A percentile compares a stretch with the other conserved stretches of the same genome.
These are phyloP conservation scores for Onygenales sp. DNA, from an alignment of 2,329 filamentous ascomycete species.

Conservation along the genomic window DNA sequence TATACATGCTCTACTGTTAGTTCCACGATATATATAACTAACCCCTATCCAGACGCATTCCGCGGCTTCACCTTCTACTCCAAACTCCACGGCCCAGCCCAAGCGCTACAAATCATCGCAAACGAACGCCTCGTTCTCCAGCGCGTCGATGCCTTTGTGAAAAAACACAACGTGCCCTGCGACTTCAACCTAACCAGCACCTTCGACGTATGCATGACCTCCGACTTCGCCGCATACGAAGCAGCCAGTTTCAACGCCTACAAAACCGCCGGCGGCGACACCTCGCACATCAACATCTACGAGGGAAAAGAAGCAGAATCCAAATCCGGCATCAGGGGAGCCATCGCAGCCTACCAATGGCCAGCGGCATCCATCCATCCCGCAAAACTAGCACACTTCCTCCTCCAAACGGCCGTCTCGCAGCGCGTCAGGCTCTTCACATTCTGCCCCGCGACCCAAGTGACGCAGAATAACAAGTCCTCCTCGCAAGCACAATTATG, in stretches of 20 bases:
- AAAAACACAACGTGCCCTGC: not conserved
- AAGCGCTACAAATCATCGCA: not conserved
- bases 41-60: not conserved
- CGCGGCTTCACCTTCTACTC: not conserved
- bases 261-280: not conserved
- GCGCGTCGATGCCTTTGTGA: not conserved
- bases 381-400: not conserved
- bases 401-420: not conserved
- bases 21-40: not conserved
- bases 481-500: not conserved
- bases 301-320: not conserved
- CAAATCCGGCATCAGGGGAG: not conserved
- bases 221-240: not conserved
- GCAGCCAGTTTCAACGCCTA: not conserved
- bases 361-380: not conserved
- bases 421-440: not conserved
- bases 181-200: not conserved
- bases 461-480: not conserved
- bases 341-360: not conserved
- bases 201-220: not conserved
- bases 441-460: not conserved
- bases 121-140: not conserved
- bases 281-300: not conserved
- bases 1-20: too few species aligned
- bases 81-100: not conserved